phyloP scores from a whole-genome alignment of 2,329 filamentous ascomycete species.

The Colletotrichum tabaci region DNA sequence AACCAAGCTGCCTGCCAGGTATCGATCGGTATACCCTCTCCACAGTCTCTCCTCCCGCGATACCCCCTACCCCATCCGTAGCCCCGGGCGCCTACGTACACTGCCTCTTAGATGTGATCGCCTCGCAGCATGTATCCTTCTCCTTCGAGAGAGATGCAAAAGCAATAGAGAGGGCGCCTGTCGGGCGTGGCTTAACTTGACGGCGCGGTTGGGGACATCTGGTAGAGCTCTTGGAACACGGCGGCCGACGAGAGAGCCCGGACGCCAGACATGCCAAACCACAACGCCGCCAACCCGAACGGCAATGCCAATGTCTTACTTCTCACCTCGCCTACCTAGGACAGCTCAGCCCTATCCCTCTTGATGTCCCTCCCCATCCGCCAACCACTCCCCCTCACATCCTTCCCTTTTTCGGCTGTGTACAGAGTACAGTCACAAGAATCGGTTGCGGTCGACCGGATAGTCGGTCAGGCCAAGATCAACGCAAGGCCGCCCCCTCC shows the following conservation, averaged over 20 bases:
- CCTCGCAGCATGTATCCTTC: not conserved
- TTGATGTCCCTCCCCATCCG: not conserved
- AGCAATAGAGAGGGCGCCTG: not conserved
- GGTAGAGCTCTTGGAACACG: not conserved
- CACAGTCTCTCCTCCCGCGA: not conserved
- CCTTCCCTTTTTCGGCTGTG: not conserved
- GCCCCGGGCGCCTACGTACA: not conserved
- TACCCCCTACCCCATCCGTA: not conserved
- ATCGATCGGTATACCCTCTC: not conserved
- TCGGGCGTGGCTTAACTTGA: not conserved
- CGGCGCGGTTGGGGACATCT: not conserved
- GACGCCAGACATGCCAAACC: not conserved
- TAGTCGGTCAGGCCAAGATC: slow-evolving; percentile 7
- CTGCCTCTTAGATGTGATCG: not conserved
- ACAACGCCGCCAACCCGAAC: not conserved
- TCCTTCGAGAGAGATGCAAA: not conserved
- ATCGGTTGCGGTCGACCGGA: slow-evolving; percentile 15
- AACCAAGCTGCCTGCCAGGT: slow-evolving; percentile 5
- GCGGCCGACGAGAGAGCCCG: not conserved
- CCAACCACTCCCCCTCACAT: not conserved
- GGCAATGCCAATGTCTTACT: slow-evolving; percentile 1
- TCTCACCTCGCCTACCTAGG: not conserved
- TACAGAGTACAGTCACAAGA: not conserved
- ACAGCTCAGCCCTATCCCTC: slow-evolving; percentile 9
- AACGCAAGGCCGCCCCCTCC: too few relatives aligned